Evolutionary conservation across 2,329 filamentous ascomycete genomes (phyloP).

Genomic region (Aaosphaeria arxii): DNA sequence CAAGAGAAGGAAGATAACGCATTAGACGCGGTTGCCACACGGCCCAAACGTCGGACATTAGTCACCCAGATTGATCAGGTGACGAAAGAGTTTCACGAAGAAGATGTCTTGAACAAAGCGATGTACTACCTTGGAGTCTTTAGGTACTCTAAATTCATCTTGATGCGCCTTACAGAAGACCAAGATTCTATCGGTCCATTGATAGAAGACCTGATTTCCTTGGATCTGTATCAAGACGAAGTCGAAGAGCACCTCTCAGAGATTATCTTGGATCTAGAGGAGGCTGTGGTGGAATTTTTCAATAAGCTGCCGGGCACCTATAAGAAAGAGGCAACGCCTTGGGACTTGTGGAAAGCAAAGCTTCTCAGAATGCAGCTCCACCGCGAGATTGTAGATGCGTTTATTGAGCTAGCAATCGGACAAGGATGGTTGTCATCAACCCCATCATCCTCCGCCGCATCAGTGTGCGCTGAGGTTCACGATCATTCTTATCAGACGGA

Average conservation of each 20-base stretch:
- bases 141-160: conserved; percentile 22
- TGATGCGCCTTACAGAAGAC: not conserved
- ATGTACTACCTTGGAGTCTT: conserved; percentile 22
- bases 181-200: not conserved
- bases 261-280: not conserved
- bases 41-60: conserved; percentile 23
- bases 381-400: conserved; percentile 14
- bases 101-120: conserved; percentile 11
- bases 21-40: conserved; percentile 56
- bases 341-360: conserved; percentile 20
- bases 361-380: conserved; percentile 18
- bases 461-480: not conserved
- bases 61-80: conserved; percentile 18
- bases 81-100: conserved; percentile 11
- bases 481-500: not conserved
- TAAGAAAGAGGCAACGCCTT: conserved; percentile 1
- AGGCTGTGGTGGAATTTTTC: conserved; percentile 15
- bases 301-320: conserved; percentile 1
- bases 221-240: conserved; percentile 2
- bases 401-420: conserved; percentile 9
- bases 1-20: conserved; percentile 74
- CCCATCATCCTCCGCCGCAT: not conserved
- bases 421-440: conserved; percentile 14
- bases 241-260: conserved; percentile 10
- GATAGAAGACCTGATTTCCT: conserved; percentile 3